Evolutionary conservation across 805 yeast genomes (phyloP), one percentile per base, ranked within the genome.

Genomic region (Lachancea sp.): DNA sequence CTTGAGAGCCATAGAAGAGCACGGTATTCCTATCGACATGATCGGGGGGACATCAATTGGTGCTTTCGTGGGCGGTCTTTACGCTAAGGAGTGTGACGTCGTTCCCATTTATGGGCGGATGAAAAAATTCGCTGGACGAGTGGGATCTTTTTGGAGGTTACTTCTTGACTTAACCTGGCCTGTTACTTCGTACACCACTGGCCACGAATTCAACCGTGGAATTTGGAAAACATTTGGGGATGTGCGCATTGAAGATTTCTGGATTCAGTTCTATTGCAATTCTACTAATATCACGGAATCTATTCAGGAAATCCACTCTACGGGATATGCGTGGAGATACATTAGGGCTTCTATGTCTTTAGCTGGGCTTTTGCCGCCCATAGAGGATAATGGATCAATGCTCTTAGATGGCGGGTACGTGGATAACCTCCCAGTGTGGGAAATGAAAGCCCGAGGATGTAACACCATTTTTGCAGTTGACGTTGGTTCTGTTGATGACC

Each of bases 11-110:
- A 64, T 90, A 8, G 97, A 90, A 58, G 94, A 85, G 47, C 78
- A 79, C 41, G 97, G 97, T 0, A 83, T 90, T 11, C 98, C 98
- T 0, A 80, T 92, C 26, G 98, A 90, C 63, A 68, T 89, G 45
- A 76, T 90, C 37, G 98, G 98, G 1, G 98, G 98, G 2, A 90
- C 98, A 0, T 89, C 97, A 0, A 90, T 90, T 39, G 98, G 98
- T 0, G 78, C 97, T 0, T 87, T 92, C 61, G 85, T 92, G 32
- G 97, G 98, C 17, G 98, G 97, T 0, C 63, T 92, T 19, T 90
- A 90, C 57, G 97, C 97, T 1, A 77, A 79, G 48, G 97, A 92
- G 42, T 86, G 89, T 52, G 95, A 89, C 55, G 65, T 86, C 24
- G 96, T 92, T 8, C 89, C 96, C 0, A 83, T 88, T 19, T 89